Conservation (phyloP, 768 basidiomycete species). For the Strobilomyces dryophilus region DNA sequence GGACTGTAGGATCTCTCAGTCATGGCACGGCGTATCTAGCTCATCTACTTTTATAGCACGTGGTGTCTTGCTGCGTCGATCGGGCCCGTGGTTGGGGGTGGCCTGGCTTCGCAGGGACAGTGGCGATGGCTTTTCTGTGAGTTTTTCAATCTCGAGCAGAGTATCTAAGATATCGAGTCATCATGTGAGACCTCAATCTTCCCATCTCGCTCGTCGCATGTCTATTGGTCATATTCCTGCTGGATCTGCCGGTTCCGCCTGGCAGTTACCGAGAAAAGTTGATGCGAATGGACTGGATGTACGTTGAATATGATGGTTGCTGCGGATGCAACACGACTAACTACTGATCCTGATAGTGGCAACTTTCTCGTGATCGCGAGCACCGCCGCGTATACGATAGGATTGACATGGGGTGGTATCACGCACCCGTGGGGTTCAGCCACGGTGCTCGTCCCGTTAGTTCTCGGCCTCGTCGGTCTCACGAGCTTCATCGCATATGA, state of each 20-base stretch:
- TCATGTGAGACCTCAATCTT: neutral
- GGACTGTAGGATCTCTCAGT: neutral
- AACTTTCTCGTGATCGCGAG: neutral
- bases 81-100: neutral
- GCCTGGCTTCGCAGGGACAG: neutral
- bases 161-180: neutral
- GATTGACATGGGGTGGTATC: neutral
- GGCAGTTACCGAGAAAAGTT: neutral
- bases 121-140: neutral
- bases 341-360: neutral
- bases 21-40: neutral
- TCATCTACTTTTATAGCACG: neutral
- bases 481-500: neutral
- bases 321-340: neutral
- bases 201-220: neutral
- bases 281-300: neutral
- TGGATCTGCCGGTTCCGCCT: neutral
- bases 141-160: neutral
- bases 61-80: neutral
- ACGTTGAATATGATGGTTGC: neutral
- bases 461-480: neutral
- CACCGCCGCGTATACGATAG: neutral
- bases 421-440: neutral
- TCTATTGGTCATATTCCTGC: neutral
- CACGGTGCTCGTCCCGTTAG: neutral